Evolutionary conservation across 805 yeast species (phyloP), one percentile per base, ranked within the genome.

Genomic region (Zygotorulaspora chibaensis): DNA sequence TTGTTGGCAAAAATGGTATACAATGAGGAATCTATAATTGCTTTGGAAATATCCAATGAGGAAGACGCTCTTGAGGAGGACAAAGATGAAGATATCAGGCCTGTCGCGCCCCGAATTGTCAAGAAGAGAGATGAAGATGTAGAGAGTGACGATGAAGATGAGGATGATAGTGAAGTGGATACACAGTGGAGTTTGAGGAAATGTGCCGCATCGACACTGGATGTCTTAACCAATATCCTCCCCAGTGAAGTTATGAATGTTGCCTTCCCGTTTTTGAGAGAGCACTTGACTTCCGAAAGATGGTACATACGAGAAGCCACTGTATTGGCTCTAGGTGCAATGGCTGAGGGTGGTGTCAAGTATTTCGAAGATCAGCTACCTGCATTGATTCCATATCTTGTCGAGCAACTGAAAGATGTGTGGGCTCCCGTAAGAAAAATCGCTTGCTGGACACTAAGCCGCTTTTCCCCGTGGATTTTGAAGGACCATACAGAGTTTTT

Each of bases 241-340:
- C 90, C 96, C 0, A 74, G 72, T 10, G 80, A 78, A 46, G 90
- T 87, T 2, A 70, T 91, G 38, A 71, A 73, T 18, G 71, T 78
- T 10, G 75, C 87, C 1, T 74, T 91, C 51, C 97, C 99, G 2
- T 69, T 82, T 11, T 71, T 93, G 46, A 83, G 86, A 63, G 81
- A 79, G 38, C 78, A 81, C 43, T 79, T 93, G 43, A 75, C 76
- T 8, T 77, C 88, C 2, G 68, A 72, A 3, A 78, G 83, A 48
- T 93, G 99, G 99, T 87, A 86, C 18, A 78, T 86, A 8, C 77
- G 97, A 48, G 99, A 93, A 65, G 93, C 97, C 5, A 82, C 96
- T 1, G 90, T 93, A 23, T 72, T 93, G 38, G 97, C 98, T 1
- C 76, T 93, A 60, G 99, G 99, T 51, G 98, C 98, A 25, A 82